These are phyloP conservation scores for Rhododendron ovatum DNA, from an alignment of 148 eudicot species.

Conservation along the genomic window DNA sequence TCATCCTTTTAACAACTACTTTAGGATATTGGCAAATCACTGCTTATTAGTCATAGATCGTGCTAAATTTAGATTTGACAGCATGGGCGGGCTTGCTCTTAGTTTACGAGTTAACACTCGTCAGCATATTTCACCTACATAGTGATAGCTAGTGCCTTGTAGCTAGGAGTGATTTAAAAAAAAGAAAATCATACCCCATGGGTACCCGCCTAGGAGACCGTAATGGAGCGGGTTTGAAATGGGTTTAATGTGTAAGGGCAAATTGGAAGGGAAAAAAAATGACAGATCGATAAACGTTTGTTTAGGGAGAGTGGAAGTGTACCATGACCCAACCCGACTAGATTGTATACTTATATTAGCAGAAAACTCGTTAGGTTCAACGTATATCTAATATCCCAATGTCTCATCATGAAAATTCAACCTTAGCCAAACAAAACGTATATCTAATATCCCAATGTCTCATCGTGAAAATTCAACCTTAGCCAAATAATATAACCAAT, in stretches of 20 bases:
- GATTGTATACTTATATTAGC: neutral
- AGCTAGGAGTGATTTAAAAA: neutral
- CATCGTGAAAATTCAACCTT: neutral
- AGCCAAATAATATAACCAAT: neutral
- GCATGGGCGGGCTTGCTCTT: neutral
- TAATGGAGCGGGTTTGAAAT: neutral
- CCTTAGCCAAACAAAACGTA: too few relatives aligned
- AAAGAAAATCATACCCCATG: too few relatives aligned
- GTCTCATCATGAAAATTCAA: too few relatives aligned
- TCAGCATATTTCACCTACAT: neutral
- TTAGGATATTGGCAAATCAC: neutral
- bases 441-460: too few relatives aligned
- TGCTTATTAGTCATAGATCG: neutral
- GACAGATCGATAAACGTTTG: neutral
- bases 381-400: too few relatives aligned
- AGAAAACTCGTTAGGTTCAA: neutral
- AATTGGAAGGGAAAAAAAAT: too few relatives aligned
- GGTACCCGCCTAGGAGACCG: neutral
- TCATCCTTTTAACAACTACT: too few relatives aligned
- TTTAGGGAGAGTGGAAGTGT: neutral
- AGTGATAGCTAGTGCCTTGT: neutral
- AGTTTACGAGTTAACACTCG: neutral
- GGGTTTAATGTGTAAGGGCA: neutral
- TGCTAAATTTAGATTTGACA: neutral
- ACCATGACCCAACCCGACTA: neutral